These are phyloP conservation scores for Hymenoscyphus albidus DNA, from an alignment of 2,329 filamentous ascomycete species.

Conservation along the genomic window DNA sequence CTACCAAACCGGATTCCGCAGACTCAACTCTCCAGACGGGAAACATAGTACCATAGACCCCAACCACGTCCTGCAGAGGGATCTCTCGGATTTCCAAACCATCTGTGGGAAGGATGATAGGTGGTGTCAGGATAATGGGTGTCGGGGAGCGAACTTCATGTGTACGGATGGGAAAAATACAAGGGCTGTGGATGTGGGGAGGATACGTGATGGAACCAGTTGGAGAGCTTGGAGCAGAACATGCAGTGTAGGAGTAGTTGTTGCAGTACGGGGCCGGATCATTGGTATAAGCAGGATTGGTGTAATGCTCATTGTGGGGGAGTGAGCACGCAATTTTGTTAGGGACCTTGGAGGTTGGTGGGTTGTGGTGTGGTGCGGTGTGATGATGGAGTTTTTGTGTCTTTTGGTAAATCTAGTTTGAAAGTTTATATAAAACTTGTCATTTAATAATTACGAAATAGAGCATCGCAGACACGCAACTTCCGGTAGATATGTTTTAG, in stretches of 20 bases:
- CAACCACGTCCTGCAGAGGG: not conserved
- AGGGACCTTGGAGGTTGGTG: not conserved
- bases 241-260: conserved; percentile 2
- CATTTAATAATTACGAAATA: no score
- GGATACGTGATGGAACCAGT: not conserved
- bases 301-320: conserved; percentile 5
- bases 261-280: not conserved
- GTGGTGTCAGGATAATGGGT: conserved; percentile 3
- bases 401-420: no score
- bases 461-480: no score
- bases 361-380: no score
- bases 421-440: no score
- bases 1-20: conserved; percentile 7
- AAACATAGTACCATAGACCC: not conserved
- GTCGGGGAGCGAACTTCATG: not conserved
- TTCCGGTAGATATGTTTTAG: no score
- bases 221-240: not conserved
- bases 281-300: conserved; percentile 6
- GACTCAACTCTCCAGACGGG: not conserved
- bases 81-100: conserved; percentile 1
- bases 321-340: not conserved
- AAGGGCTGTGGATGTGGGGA: not conserved
- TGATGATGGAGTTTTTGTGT: no score
- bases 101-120: conserved; percentile 3
- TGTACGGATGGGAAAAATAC: not conserved